A percentile compares a stretch with the other conserved stretches of the same genome.
Evolutionary conservation across 371 early-diverging fungal genomes (phyloP).

Genomic region (Amoeboaphelidium protococcarum): DNA sequence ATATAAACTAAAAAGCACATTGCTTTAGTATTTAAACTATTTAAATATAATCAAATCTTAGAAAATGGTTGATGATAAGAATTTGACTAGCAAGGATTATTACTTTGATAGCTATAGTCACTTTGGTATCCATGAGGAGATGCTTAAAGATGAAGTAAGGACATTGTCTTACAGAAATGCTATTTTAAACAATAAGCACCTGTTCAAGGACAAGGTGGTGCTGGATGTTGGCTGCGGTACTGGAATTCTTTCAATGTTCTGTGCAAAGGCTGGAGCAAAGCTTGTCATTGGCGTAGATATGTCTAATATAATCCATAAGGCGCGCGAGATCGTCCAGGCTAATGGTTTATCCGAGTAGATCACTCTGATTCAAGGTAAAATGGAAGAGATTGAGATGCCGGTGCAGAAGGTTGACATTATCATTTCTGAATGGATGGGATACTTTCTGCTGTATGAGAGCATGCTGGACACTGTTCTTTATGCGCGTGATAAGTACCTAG

Average conservation of each 20-base stretch:
- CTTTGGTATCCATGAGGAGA: conserved; percentile 52
- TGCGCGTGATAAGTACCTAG: conserved; percentile 80
- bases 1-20: no score
- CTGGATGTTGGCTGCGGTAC: conserved; percentile 96
- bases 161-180: conserved; percentile 79
- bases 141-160: conserved; percentile 81
- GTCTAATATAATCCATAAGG: conserved; percentile 84
- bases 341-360: conserved; percentile 60
- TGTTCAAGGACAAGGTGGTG: conserved; percentile 86
- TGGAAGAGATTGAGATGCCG: conserved; percentile 78
- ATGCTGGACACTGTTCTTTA: conserved; percentile 91
- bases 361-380: conserved; percentile 68
- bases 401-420: conserved; percentile 64
- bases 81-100: conserved; percentile 17
- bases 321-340: conserved; percentile 59
- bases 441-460: conserved; percentile 85
- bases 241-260: conserved; percentile 90
- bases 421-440: conserved; percentile 97
- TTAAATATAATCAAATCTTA: no score
- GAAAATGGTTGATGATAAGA: no score
- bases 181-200: conserved; percentile 70
- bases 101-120: conserved; percentile 64
- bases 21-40: no score
- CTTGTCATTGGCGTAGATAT: conserved; percentile 76
- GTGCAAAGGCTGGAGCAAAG: conserved; percentile 81